Conservation (phyloP, 805 yeast species). For the Ogataea henricii region DNA sequence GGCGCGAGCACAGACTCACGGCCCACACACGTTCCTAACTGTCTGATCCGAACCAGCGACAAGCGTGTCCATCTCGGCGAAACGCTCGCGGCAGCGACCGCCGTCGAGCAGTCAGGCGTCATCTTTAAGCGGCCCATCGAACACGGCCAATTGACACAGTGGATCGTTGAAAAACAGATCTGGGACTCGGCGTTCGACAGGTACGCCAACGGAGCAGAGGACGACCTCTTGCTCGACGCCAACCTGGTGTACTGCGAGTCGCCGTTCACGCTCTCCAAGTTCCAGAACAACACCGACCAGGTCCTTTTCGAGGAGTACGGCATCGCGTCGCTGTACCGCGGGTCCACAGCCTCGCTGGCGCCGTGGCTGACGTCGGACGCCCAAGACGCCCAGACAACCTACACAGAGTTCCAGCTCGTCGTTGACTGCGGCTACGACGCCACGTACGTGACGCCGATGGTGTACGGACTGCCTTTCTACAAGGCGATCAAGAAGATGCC, state of each 20-base stretch:
- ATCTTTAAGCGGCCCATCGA: conserved; percentile 81
- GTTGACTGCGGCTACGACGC: conserved; percentile 87
- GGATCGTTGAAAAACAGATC: conserved; percentile 86
- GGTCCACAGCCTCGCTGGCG: conserved; percentile 59
- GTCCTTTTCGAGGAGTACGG: conserved; percentile 93
- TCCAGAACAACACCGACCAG: conserved; percentile 85
- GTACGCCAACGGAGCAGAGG: conserved; percentile 34
- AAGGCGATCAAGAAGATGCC: conserved; percentile 77
- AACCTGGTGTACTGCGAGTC: conserved; percentile 76
- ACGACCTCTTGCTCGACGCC: conserved; percentile 49
- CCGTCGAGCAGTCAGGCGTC: conserved; percentile 76
- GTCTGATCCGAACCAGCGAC: conserved; percentile 74
- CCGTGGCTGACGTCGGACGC: conserved; percentile 54
- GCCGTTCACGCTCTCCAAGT: conserved; percentile 77
- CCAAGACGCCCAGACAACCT: too few relatives aligned
- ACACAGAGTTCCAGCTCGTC: conserved; percentile 68
- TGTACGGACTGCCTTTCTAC: conserved; percentile 76
- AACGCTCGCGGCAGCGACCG: conserved; percentile 31
- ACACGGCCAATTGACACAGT: conserved; percentile 83
- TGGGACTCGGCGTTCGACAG: conserved; percentile 80
- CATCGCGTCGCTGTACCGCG: conserved; percentile 67
- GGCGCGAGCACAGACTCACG: conserved; percentile 48
- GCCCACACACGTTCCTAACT: conserved; percentile 63
- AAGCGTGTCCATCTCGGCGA: conserved; percentile 74
- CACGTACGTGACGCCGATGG: conserved; percentile 84